Evolutionary conservation across 2,329 filamentous ascomycete species (phyloP), one percentile per base, ranked within the genome.

Genomic region (Daldinia sp.): DNA sequence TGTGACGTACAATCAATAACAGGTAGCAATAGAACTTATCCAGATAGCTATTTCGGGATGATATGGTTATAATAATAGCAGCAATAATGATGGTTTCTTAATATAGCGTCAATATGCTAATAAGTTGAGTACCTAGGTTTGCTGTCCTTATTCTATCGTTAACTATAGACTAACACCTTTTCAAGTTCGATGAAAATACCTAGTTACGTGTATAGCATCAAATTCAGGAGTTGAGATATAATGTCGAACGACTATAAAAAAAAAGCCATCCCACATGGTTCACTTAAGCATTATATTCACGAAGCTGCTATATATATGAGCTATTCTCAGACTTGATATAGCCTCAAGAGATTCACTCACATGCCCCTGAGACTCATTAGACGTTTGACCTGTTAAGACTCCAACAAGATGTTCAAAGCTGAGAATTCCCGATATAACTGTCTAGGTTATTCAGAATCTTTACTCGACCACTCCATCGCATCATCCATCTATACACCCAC

Each of bases 1-100:
- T 13, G 35, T 13, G 10, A 13, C 60, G 60, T 67, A 30, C 54
- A 41, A 42, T 54, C 50, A 64, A 54, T 60, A 60, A 53, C 1
- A 37, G 13, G 12, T 26, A 48, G 12, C 44, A 48, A 48, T n/a
- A 48, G 28, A n/a, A 48, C 23, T 26, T 26, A 46, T 46, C 42
- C 42, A 23, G 13, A 42, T 18, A 42, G 6, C 39, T 42, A 42
- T 39, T 39, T 39, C 35, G 35, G 39, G n/a, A 42, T 2, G 18
- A 42, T 9, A 12, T 2, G n/a, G 9, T 9, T 18, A 46, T 18
- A 23, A 46, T 46, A 46, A 23, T 46, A 26, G 42, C 18, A 46
- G 12, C 20, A 13, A 46, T 10, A 23, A 23, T 26, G 5, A 6
- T 12, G 23, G 18, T 46, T 26, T 23, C 18, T 26, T 46, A 23